Evolutionary conservation across 2,329 filamentous ascomycete species (phyloP).

Genomic region (Fusarium redolens): DNA sequence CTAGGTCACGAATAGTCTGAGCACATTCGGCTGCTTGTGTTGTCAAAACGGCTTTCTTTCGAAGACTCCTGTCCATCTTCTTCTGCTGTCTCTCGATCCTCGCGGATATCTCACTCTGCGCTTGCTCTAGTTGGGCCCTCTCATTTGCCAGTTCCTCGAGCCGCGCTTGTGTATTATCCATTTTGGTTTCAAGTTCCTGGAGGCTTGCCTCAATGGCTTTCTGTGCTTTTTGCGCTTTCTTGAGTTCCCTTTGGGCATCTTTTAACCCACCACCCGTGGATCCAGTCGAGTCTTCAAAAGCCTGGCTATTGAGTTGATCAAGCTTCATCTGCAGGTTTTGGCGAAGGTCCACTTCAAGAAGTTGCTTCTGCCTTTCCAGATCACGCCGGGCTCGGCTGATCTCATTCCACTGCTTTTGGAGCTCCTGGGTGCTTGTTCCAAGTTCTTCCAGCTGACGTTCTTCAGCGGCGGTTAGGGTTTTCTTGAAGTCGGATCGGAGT

Average conservation of each 20-base stretch:
- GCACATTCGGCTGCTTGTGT: conserved; percentile 83
- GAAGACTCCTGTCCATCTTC: conserved; percentile 89
- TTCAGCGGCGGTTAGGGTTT: conserved; percentile 84
- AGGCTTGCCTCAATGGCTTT: conserved; percentile 75
- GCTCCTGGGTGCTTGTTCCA: conserved; percentile 73
- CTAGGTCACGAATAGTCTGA: conserved; percentile 91
- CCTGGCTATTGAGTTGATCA: conserved; percentile 84
- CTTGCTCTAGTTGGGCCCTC: conserved; percentile 73
- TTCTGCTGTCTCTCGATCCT: conserved; percentile 89
- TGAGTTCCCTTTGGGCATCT: conserved; percentile 83
- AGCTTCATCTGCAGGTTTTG: conserved; percentile 89
- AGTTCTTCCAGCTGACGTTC: conserved; percentile 82
- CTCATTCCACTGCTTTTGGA: conserved; percentile 82
- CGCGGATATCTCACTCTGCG: conserved; percentile 79
- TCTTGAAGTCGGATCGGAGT: conserved; percentile 88
- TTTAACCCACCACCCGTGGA: conserved; percentile 75
- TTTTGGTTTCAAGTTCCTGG: conserved; percentile 77
- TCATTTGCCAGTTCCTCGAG: conserved; percentile 66
- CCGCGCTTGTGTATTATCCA: conserved; percentile 64
- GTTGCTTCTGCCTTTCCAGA: conserved; percentile 82
- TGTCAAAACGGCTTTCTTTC: conserved; percentile 84
- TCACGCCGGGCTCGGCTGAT: conserved; percentile 79
- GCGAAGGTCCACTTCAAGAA: conserved; percentile 87
- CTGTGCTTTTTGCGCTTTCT: conserved; percentile 78
- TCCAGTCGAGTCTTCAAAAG: conserved; percentile 73